phyloP scores from a whole-genome alignment of 129 eudicot species.

The Tanacetum coccineum region DNA sequence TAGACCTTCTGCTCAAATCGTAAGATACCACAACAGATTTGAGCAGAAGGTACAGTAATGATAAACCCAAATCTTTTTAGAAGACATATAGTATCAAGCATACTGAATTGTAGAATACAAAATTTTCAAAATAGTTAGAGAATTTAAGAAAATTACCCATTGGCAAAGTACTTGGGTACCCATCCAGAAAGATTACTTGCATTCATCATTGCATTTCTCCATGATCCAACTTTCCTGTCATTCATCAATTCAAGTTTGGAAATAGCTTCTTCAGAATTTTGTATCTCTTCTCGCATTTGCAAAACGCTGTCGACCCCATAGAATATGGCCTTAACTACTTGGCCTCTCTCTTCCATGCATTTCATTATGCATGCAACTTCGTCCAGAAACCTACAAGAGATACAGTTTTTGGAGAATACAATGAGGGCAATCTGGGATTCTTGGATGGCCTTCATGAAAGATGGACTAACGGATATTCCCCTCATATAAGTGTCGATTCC shows the following conservation, averaged over 20 bases:
- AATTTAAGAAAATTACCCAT: neutral
- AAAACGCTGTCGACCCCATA: too few species aligned
- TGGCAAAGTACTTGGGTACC: neutral
- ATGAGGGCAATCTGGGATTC: neutral
- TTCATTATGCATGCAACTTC: neutral
- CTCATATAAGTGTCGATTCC: neutral
- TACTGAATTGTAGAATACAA: neutral
- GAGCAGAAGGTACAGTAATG: too few species aligned
- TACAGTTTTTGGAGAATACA: neutral
- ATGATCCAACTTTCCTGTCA: neutral
- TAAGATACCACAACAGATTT: too few species aligned
- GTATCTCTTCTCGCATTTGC: too few species aligned
- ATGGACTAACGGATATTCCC: neutral
- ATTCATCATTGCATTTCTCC: neutral
- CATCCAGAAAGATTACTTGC: neutral
- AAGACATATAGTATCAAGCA: neutral
- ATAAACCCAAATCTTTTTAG: neutral
- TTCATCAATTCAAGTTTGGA: neutral
- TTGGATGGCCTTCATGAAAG: neutral
- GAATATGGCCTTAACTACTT: too few species aligned
- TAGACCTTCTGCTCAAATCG: neutral
- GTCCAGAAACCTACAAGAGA: neutral
- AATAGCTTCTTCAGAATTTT: too few species aligned
- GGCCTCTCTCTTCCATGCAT: neutral
- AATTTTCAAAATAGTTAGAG: neutral